Base-by-base conservation (phyloP, 495 filamentous ascomycete species). In the Durotheca rogersii region DNA sequence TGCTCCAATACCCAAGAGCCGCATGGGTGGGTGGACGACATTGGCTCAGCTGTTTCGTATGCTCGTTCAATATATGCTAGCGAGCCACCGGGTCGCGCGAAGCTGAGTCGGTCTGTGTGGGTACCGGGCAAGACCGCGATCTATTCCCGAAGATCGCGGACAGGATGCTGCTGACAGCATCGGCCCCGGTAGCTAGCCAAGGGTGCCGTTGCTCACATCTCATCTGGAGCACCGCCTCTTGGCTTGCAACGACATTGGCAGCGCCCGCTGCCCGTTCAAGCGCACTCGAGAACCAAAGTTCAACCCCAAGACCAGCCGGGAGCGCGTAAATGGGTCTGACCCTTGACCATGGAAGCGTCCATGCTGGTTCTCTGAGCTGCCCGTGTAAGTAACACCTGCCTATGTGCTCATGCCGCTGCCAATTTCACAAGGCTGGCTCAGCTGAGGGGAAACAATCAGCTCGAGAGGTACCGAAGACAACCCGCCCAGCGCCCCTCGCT, bases 41-140 rank as follows among this genome's bases (percentile, higher is more conserved):
- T n/a, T n/a, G n/a, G n/a, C n/a, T n/a, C n/a, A n/a, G n/a, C n/a
- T n/a, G n/a, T n/a, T n/a, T n/a, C n/a, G n/a, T n/a, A n/a, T n/a
- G 23, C 9, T 27, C 23, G 23, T 27, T 9, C 23, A n/a, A n/a
- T n/a, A n/a, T n/a, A 27, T 27, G 4, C 9, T 27, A 27, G 23
- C 4, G 9, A 27, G 4, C 23, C 9, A 27, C 23, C 9, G 23
- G 4, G 23, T 9, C 23, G 23, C 9, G 23, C 23, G 9, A 27
- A 27, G 23, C 9, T 9, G 23, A 27, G 9, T 49, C 1, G 1
- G 23, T 35, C 10, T 6, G 23, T 40, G 17, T 53, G 41, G 45
- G 50, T 30, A 58, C 45, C 16, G 20, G n/a, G 31, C 35, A 40
- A 38, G 10, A 7, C 17, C 41, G 35, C 19, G 43, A 11, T 17